Percentiles rank a stretch among this genome's conserved stretches.
Evolutionary conservation across 148 eudicot species (phyloP).

Genomic region (Tetragonia tetragonoides): DNA sequence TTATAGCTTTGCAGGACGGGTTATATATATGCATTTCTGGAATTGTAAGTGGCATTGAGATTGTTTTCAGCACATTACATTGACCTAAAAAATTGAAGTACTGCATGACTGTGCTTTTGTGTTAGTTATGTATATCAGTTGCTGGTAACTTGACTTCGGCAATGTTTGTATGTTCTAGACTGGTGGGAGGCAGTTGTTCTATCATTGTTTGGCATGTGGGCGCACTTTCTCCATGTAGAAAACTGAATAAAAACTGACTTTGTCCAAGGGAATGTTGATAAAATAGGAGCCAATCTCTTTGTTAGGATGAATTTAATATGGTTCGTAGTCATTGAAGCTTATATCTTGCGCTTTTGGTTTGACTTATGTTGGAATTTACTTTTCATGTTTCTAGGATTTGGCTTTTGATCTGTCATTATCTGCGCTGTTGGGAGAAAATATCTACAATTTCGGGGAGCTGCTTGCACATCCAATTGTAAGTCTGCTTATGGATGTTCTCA

Average conservation of each 20-base stretch:
- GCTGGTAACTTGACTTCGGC: not conserved
- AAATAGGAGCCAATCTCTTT: not conserved
- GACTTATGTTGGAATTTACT: not conserved
- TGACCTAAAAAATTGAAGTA: not conserved
- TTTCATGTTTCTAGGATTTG: constrained; percentile 56
- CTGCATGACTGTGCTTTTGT: not conserved
- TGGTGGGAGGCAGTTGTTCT: no score
- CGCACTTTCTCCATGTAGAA: no score
- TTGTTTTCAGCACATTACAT: no score
- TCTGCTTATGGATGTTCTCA: not conserved
- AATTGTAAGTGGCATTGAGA: no score
- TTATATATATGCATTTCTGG: no score
- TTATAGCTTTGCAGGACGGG: no score
- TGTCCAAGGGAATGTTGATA: not conserved
- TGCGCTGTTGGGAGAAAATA: constrained; percentile 87
- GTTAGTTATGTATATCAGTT: not conserved
- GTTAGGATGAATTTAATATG: not conserved
- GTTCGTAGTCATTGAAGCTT: not conserved
- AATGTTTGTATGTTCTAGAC: no score
- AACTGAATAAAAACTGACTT: no score
- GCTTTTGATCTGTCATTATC: constrained; percentile 87
- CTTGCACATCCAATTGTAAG: constrained; percentile 99
- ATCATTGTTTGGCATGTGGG: no score
- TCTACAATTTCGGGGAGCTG: constrained; percentile 96
- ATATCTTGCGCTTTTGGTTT: not conserved